These are phyloP conservation scores for Lodderomyces theae DNA, from an alignment of 1,139 yeast species.

Conservation along the genomic window DNA sequence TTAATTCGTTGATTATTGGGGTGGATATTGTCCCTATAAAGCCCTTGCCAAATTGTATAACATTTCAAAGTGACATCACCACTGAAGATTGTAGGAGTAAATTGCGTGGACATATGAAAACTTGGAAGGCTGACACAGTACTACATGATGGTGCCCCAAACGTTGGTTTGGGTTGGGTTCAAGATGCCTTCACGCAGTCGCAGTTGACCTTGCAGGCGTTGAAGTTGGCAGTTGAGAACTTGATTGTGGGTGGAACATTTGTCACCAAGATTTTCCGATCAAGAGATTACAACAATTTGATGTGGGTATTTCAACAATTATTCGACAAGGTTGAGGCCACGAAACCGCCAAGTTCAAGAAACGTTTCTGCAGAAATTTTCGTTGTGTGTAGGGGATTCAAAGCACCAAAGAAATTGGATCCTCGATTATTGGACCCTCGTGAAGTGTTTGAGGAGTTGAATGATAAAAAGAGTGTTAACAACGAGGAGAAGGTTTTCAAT, in stretches of 20 bases:
- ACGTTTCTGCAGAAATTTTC: slow-evolving; percentile 97
- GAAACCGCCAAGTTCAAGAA: slow-evolving; percentile 97
- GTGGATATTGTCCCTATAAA: slow-evolving; percentile 98
- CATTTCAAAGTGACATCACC: slow-evolving; percentile 95
- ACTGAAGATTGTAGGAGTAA: slow-evolving; percentile 96
- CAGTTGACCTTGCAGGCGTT: slow-evolving; percentile 92
- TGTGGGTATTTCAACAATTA: slow-evolving; percentile 96
- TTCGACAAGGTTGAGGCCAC: slow-evolving; percentile 98
- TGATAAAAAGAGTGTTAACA: slow-evolving; percentile 57
- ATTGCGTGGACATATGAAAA: slow-evolving; percentile 92
- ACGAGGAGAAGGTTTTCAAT: slow-evolving; percentile 88
- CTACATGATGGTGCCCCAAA: slow-evolving; percentile 99
- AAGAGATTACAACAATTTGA: slow-evolving; percentile 90
- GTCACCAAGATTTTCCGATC: slow-evolving; percentile 96
- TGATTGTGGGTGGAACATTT: slow-evolving; percentile 91
- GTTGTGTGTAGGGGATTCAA: slow-evolving; percentile 95
- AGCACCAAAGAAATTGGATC: slow-evolving; percentile 94
- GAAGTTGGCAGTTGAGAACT: slow-evolving; percentile 91
- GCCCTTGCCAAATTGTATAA: slow-evolving; percentile 87
- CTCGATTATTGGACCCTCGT: slow-evolving; percentile 84
- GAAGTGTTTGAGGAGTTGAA: slow-evolving; percentile 92
- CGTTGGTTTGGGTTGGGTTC: slow-evolving; percentile 98
- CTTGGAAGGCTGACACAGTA: slow-evolving; percentile 98
- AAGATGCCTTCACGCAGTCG: slow-evolving; percentile 97
- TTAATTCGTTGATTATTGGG: slow-evolving; percentile 90